Percentiles rank a stretch among this genome's conserved stretches.
phyloP scores from a whole-genome alignment of 371 early-diverging fungal genomes.

The Nematocida ironsii region DNA sequence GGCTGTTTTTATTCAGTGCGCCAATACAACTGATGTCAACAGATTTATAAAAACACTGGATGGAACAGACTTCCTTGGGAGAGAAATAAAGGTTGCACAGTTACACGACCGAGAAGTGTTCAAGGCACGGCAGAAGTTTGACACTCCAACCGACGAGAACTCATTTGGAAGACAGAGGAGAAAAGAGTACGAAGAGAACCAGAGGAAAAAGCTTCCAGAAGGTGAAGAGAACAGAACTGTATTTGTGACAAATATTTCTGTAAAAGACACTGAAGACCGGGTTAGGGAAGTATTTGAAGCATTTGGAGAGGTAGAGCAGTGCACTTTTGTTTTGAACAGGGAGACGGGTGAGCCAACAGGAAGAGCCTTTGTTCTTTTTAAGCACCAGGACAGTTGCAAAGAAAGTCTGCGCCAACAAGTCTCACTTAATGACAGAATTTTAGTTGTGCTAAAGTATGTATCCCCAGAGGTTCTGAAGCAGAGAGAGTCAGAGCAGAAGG shows the following conservation, averaged over 20 bases:
- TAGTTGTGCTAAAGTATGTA: constrained; percentile 61
- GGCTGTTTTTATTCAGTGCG: constrained; percentile 54
- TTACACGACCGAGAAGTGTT: constrained; percentile 35
- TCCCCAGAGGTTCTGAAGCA: constrained; percentile 64
- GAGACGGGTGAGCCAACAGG: constrained; percentile 64
- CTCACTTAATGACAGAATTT: constrained; percentile 51
- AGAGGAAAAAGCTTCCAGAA: constrained; percentile 18
- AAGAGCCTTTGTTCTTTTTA: constrained; percentile 65
- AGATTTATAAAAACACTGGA: constrained; percentile 46
- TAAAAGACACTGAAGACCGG: constrained; percentile 65
- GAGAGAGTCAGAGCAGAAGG: constrained; percentile 54
- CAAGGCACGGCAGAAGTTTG: constrained; percentile 28
- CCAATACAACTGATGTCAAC: constrained; percentile 40
- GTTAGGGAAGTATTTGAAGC: constrained; percentile 56
- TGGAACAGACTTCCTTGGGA: constrained; percentile 7
- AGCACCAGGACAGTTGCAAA: constrained; percentile 17
- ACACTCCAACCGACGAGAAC: neutral
- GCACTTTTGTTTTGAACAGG: constrained; percentile 59
- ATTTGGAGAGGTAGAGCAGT: constrained; percentile 64
- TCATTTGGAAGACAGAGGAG: constrained; percentile 20
- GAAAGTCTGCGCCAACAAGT: constrained; percentile 56
- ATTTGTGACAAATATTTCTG: constrained; percentile 61
- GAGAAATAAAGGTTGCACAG: constrained; percentile 35
- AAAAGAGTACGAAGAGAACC: constrained; percentile 23
- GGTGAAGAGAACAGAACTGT: constrained; percentile 57